These are phyloP conservation scores for Neonectria coccinea DNA, from an alignment of 2,329 filamentous ascomycete genomes.

Conservation along the genomic window DNA sequence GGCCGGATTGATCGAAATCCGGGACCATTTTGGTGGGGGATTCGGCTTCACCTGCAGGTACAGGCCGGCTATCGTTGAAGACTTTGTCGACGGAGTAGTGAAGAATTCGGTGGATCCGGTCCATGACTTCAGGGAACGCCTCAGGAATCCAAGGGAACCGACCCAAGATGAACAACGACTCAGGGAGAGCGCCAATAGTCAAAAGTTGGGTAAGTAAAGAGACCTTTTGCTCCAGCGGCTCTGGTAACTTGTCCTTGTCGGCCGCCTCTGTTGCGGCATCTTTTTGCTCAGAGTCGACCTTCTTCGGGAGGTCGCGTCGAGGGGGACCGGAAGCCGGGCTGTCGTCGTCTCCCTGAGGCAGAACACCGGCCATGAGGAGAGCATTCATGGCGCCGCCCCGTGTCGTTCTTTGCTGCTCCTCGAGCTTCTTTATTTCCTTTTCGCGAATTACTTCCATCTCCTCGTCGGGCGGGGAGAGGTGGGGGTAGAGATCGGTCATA, in stretches of 20 bases:
- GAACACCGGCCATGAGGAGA: slow-evolving; percentile 84
- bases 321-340: slow-evolving; percentile 60
- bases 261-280: slow-evolving; percentile 53
- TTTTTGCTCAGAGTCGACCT: slow-evolving; percentile 66
- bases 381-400: slow-evolving; percentile 84
- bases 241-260: slow-evolving; percentile 68
- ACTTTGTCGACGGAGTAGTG: slow-evolving; percentile 86
- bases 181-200: slow-evolving; percentile 90
- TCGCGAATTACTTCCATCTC: slow-evolving; percentile 81
- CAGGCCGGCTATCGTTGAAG: slow-evolving; percentile 60
- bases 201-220: slow-evolving; percentile 85
- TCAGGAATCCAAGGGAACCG: slow-evolving; percentile 94
- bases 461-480: slow-evolving; percentile 87
- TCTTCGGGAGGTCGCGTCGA: slow-evolving; percentile 64
- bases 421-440: slow-evolving; percentile 79
- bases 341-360: slow-evolving; percentile 78
- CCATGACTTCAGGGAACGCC: slow-evolving; percentile 82
- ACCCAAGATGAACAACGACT: slow-evolving; percentile 91
- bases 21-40: slow-evolving; percentile 60
- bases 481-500: slow-evolving; percentile 88
- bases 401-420: slow-evolving; percentile 78
- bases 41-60: slow-evolving; percentile 45
- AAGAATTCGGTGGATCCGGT: slow-evolving; percentile 85
- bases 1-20: slow-evolving; percentile 71
- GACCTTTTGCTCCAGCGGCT: slow-evolving; percentile 89